Base-by-base conservation (phyloP, 768 basidiomycete species). In the Hygrocybe coccinea region DNA sequence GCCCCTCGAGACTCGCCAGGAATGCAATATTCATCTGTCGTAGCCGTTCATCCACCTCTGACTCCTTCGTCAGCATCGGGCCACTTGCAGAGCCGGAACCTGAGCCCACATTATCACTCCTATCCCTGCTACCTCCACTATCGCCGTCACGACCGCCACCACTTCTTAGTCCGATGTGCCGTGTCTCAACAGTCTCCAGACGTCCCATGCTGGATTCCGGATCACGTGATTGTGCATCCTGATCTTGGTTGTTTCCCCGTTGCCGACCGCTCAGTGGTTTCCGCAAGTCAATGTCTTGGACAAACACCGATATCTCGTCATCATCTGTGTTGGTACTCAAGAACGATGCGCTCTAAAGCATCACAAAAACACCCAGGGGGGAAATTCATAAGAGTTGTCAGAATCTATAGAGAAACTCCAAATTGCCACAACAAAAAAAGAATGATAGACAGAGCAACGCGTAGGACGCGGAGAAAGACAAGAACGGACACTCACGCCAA, bases 271-370 rank as follows among this genome's bases (percentile, higher is more conserved):
- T 73, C 50, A 91, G 72, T 2, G 88, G 87, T 62, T 83, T 84
- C 22, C 86, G 77, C 22, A 79, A 72, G 61, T 88, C 88, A 49
- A 89, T 88, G 46, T 89, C 85, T 63, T 86, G 84, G 39, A 91
- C 85, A 61, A 90, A 91, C 11, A 79, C 74, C 4, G 87, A 88
- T 25, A 91, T 82, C 50, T 89, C 89, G 60, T 89, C 87, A 60
- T 90, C 86, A 58, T 90, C 86, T 5, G 80, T 79, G 44, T 73
- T 71, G 1, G 72, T 69, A 50, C 76, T 75, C 54, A 83, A 66
- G 63, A 74, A 79, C 4, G 78, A 77, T 7, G 80, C 65, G 39
- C 65, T 68, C 71, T 73, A 56, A 39, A 52, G 24, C 17, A 37
- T 17, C 6, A 21, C n/a, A 50, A 38, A 50, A 38, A 24, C 29